Base-by-base conservation (phyloP, 2,329 filamentous ascomycete genomes). In the Ophiostoma ips region DNA sequence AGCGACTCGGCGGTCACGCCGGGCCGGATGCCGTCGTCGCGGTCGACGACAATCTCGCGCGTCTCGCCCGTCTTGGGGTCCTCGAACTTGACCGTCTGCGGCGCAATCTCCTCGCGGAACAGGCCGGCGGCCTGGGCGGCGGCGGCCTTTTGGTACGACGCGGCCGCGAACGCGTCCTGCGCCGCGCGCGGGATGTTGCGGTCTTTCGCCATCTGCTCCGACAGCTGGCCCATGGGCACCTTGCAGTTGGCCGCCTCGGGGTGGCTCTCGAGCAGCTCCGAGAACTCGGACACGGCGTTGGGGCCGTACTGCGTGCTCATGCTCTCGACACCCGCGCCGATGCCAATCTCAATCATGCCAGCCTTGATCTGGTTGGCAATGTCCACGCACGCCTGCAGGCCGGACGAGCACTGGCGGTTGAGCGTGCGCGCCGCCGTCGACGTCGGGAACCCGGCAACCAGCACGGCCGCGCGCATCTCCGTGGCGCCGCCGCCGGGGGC, bases 221-320 rank as follows among this genome's bases (percentile, higher is more conserved):
- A 95, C 46, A 96, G 74, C 11, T 88, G 77, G 59, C 90, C 90
- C 92, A 96, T 96, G 64, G 88, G 83, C 3, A 96, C 90, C 71
- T 94, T 95, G 81, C 92, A 98, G 76, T 95, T 94, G 61, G 84
- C 84, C 21, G 89, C 77, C 63, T 92, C 83, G 56, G 79, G 75
- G 72, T 90, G 77, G 60, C 72, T 77, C 63, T 95, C 86, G 56
- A 96, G 80, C 49, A 87, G 76, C 46, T 94, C 87, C 30, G 86
- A 92, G 76, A 96, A 95, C 68, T 96, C 92, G 55, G 82, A 79
- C 15, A 96, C 90, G 54, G 92, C 92, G 41, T 72, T 74, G 21
- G 90, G 89, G 33, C 90, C 92, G 65, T 96, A 96, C 63, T 95
- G 85, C 52, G 75, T 75, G 62, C 79, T 86, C 92, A 98, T 98